Evolutionary conservation across 768 basidiomycete species (phyloP).

Genomic region (Kwoniella sp.): DNA sequence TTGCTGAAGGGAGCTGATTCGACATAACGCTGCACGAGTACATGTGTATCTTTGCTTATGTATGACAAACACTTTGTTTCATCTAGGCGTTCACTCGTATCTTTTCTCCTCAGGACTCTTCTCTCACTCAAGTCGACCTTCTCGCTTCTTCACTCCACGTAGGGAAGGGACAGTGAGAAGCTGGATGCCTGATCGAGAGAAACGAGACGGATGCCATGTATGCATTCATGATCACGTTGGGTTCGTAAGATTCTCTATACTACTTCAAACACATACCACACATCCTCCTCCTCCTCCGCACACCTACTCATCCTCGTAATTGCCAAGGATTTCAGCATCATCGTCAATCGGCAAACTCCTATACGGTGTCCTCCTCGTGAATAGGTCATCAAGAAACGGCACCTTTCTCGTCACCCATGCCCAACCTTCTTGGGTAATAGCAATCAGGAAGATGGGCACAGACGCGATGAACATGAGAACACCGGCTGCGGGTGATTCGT

Average conservation of each 20-base stretch:
- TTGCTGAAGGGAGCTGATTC: too few relatives aligned
- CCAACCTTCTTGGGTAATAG: slow-evolving; percentile 62
- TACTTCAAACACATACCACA: background rate
- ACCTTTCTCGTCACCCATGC: slow-evolving; percentile 48
- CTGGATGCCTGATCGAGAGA: too few relatives aligned
- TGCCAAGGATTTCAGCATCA: slow-evolving; percentile 46
- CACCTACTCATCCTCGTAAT: slow-evolving; percentile 36
- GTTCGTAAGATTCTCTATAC: background rate
- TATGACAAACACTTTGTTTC: too few relatives aligned
- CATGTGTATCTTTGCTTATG: too few relatives aligned
- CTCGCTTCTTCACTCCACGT: too few relatives aligned
- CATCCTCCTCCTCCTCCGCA: background rate
- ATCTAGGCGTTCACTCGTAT: too few relatives aligned
- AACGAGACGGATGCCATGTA: background rate
- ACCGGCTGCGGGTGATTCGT: slow-evolving; percentile 59
- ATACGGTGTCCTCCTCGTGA: slow-evolving; percentile 46
- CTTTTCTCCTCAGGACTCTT: too few relatives aligned
- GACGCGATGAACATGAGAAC: slow-evolving; percentile 74
- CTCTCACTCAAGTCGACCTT: too few relatives aligned
- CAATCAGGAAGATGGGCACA: slow-evolving; percentile 86
- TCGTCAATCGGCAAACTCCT: slow-evolving; percentile 54
- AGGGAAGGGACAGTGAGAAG: too few relatives aligned
- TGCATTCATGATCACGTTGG: background rate
- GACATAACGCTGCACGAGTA: too few relatives aligned
- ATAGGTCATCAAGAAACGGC: slow-evolving; percentile 51